Evolutionary conservation across 768 basidiomycete genomes (phyloP).

Genomic region (Rhodosporidiobolus sp.): DNA sequence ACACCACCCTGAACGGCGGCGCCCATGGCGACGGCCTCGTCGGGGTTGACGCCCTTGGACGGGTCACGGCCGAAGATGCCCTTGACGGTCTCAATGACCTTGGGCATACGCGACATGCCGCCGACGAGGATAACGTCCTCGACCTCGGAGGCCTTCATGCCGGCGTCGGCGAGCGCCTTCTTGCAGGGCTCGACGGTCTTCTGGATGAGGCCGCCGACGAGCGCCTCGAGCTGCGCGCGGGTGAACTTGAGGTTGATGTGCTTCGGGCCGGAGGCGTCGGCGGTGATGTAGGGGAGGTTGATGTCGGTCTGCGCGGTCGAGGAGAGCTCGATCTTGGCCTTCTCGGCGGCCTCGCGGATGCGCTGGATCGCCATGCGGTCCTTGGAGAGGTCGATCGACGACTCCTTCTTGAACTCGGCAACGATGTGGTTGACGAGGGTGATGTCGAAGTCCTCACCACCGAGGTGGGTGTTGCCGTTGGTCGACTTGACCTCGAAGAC

Average conservation of each 20-base stretch:
- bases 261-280: conserved; percentile 88
- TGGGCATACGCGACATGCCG: conserved; percentile 98
- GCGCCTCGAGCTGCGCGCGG: conserved; percentile 82
- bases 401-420: conserved; percentile 90
- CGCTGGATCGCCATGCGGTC: conserved; percentile 98
- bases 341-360: conserved; percentile 98
- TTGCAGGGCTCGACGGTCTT: conserved; percentile 94
- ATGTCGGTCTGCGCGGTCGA: conserved; percentile 93
- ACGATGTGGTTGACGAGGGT: conserved; percentile 79
- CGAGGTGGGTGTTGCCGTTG: conserved; percentile 97
- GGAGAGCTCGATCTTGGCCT: conserved; percentile 97
- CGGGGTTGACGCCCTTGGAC: conserved; percentile 98
- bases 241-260: conserved; percentile 91
- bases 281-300: conserved; percentile 97
- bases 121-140: conserved; percentile 97
- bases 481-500: conserved; percentile 99
- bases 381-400: conserved; percentile 70
- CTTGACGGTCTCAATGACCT: conserved; percentile 91
- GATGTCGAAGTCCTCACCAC: conserved; percentile 95
- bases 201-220: conserved; percentile 76
- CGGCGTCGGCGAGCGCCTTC: conserved; percentile 91
- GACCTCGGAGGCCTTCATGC: conserved; percentile 86
- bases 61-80: conserved; percentile 90
- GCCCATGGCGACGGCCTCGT: conserved; percentile 97
- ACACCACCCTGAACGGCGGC: conserved; percentile 98